Evolutionary conservation across 2,329 filamentous ascomycete species (phyloP), one percentile per base, ranked within the genome.

Genomic region (Passalora sequoiae): DNA sequence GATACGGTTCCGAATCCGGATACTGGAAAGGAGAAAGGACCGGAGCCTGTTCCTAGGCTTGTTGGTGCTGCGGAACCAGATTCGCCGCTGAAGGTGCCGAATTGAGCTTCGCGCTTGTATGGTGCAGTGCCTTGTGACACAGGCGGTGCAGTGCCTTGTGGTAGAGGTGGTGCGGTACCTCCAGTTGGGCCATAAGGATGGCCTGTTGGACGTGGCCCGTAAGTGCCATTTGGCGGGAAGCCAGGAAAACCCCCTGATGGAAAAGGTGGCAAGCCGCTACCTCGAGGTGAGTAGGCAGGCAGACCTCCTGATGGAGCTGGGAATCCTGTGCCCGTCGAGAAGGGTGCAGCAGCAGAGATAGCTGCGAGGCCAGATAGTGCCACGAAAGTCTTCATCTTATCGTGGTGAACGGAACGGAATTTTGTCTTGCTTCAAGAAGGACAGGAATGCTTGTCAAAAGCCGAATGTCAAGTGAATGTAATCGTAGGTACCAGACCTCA

Each of bases 11-110:
- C 24, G 12, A 27, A 27, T 6, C 24, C 24, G 6, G 6, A 6
- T 7, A 12, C 12, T 27, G 24, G 24, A 12, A 27, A 27, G 24
- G 24, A 27, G 24, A 27, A 27, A 7, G 24, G 6, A n/a, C 22
- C 31, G 12, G 25, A 4, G 21, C 33, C 33, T 17, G 44, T 29
- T 15, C 24, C 35, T 13, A 36, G 16, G 17, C 45, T 40, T 21
- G 41, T 44, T 19, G 46, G 41, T 4, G 27, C 25, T 21, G 46
- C 46, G 30, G 35, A 27, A 6, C 41, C 38, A 4, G 45, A 47
- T 12, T 24, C 21, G 2, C 41, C 31, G 3, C 44, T 33, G 20
- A 46, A 27, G 20, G 31, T 12, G 2, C 31, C 31, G 16, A 38
- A 6, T 17, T 30, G 38, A 19, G 38, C 38, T 40, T 6, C 36